Percentiles rank a stretch among this genome's conserved stretches.
Conservation (phyloP, 495 filamentous ascomycete genomes). For the Aspergillus diversus region DNA sequence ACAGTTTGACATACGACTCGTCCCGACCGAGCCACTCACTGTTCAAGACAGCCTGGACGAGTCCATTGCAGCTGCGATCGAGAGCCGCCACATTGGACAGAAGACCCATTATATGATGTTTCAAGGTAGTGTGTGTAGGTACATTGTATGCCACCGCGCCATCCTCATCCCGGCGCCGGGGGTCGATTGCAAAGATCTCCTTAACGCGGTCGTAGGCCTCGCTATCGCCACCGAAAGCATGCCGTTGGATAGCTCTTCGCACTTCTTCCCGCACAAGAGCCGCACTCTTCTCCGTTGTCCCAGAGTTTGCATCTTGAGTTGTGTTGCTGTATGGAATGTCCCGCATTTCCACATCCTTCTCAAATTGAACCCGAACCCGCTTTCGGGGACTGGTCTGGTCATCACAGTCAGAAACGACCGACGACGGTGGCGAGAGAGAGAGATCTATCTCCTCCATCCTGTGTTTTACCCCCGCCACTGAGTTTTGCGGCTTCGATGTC, state of each 20-base stretch:
- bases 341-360: slow-evolving; percentile 67
- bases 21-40: slow-evolving; percentile 86
- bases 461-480: slow-evolving; percentile 37
- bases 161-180: slow-evolving; percentile 45
- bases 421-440: slow-evolving; percentile 40
- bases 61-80: slow-evolving; percentile 68
- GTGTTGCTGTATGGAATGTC: slow-evolving; percentile 26
- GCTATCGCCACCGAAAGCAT: slow-evolving; percentile 61
- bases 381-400: slow-evolving; percentile 52
- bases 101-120: slow-evolving; percentile 76
- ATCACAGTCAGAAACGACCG: slow-evolving; percentile 42
- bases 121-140: slow-evolving; percentile 60
- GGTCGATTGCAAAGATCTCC: slow-evolving; percentile 61
- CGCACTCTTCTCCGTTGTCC: slow-evolving; percentile 60
- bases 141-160: slow-evolving; percentile 40
- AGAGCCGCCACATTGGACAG: slow-evolving; percentile 72
- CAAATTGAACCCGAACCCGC: slow-evolving; percentile 74
- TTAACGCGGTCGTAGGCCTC: slow-evolving; percentile 75
- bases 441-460: slow-evolving; percentile 48
- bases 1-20: slow-evolving; percentile 76
- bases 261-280: slow-evolving; percentile 71
- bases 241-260: slow-evolving; percentile 71
- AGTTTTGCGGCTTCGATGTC: slow-evolving; percentile 33
- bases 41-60: slow-evolving; percentile 73
- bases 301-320: slow-evolving; percentile 8